Evolutionary conservation across 345 rosid species (phyloP).

Genomic region (Syzygium aqueum): DNA sequence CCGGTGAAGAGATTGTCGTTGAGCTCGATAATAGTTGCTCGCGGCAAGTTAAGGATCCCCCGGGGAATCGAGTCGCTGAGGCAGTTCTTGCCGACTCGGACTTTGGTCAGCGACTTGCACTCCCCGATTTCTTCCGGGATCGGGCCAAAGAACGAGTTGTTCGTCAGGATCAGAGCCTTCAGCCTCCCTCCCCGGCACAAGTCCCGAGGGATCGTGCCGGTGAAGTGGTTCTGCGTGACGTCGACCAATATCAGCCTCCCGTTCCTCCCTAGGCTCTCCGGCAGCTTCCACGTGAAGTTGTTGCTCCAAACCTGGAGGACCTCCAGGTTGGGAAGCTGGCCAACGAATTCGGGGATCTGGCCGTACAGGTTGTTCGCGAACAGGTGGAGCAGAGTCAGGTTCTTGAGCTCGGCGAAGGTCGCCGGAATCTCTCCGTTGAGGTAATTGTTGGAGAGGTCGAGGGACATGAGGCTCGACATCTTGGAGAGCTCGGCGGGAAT

Average conservation of each 20-base stretch:
- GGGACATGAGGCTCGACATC: constrained; percentile 52
- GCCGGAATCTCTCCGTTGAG: constrained; percentile 73
- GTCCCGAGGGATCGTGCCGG: constrained; percentile 63
- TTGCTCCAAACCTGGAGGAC: constrained; percentile 69
- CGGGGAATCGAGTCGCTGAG: constrained; percentile 61
- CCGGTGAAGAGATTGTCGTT: constrained; percentile 63
- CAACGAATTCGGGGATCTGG: constrained; percentile 51
- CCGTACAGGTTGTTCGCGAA: constrained; percentile 65
- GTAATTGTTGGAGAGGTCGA: constrained; percentile 59
- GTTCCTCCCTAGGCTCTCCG: constrained; percentile 61
- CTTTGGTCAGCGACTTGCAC: constrained; percentile 52
- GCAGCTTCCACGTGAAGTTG: constrained; percentile 62
- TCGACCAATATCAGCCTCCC: constrained; percentile 51
- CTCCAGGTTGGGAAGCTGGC: constrained; percentile 54
- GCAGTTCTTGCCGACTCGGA: constrained; percentile 43
- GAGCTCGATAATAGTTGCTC: constrained; percentile 37
- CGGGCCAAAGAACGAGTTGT: constrained; percentile 66
- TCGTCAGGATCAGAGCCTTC: constrained; percentile 39
- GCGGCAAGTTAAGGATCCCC: constrained; percentile 59
- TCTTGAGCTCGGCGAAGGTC: constrained; percentile 34
- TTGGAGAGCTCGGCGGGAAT: constrained; percentile 69
- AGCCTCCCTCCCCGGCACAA: constrained; percentile 62
- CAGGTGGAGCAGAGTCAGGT: constrained; percentile 47
- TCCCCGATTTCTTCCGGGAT: constrained; percentile 64
- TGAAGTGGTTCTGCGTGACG: constrained; percentile 57